A percentile compares a stretch with the other conserved stretches of the same genome.
Evolutionary conservation across 2,329 filamentous ascomycete species (phyloP).

Genomic region (Sporothrix brasiliensis): DNA sequence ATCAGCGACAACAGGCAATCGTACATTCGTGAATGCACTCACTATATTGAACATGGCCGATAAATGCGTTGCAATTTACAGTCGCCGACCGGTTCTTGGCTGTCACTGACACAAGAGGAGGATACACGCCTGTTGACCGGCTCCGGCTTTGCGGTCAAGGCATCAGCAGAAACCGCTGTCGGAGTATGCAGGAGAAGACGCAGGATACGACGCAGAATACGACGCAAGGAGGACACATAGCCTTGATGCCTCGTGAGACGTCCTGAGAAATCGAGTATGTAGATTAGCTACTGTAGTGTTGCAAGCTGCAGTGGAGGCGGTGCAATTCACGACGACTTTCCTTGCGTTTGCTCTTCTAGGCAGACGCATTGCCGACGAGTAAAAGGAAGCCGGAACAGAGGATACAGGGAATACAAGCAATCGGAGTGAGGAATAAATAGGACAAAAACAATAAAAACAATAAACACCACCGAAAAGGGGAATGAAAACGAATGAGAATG

Average conservation of each 20-base stretch:
- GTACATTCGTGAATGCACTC: constrained; percentile 1
- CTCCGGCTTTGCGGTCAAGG: not conserved
- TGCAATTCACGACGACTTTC: not conserved
- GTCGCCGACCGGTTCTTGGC: too few relatives aligned
- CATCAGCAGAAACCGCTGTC: constrained; percentile 13
- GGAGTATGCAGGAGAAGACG: not conserved
- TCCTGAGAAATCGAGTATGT: not conserved
- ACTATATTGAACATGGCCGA: too few relatives aligned
- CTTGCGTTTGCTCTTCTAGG: not conserved
- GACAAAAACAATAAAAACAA: constrained; percentile 3
- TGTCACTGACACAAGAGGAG: not conserved
- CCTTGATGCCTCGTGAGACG: not conserved
- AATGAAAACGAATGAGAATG: not conserved
- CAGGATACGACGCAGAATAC: not conserved
- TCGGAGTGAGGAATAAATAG: not conserved
- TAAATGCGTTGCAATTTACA: not conserved
- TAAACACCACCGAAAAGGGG: not conserved
- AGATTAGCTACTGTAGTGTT: not conserved
- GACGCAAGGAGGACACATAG: not conserved
- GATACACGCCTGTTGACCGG: not conserved
- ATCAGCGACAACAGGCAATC: too few relatives aligned
- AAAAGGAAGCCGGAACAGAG: not conserved
- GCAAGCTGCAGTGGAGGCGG: not conserved
- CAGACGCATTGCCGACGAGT: constrained; percentile 2
- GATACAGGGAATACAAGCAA: not conserved